phyloP scores from a whole-genome alignment of 1,284 basidiomycete species.

The Cerrena zonata region DNA sequence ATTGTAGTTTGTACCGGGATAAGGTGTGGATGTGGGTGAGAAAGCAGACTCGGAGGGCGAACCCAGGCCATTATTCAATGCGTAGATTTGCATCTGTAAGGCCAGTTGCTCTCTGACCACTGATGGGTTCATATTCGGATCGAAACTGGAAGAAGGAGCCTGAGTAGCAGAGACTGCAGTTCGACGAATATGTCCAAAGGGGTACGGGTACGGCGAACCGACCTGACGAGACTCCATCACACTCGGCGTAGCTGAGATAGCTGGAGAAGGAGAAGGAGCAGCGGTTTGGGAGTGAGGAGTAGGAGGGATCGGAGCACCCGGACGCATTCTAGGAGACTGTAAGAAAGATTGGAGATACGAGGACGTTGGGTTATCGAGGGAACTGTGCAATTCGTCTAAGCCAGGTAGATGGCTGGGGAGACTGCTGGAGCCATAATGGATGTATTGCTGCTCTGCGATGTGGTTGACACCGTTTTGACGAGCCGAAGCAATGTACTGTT shows the following conservation, averaged over 20 bases:
- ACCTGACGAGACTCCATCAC: slow-evolving; percentile 36
- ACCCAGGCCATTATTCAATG: slow-evolving; percentile 57
- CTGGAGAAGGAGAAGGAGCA: slow-evolving; percentile 61
- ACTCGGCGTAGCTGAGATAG: slow-evolving; percentile 40
- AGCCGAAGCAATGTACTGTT: slow-evolving; percentile 9
- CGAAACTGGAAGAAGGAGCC: slow-evolving; percentile 39
- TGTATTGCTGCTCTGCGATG: not conserved
- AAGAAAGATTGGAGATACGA: slow-evolving; percentile 56
- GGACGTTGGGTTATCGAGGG: slow-evolving; percentile 50
- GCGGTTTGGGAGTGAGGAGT: slow-evolving; percentile 69
- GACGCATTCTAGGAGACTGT: slow-evolving; percentile 44
- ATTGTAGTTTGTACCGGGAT: slow-evolving; percentile 52
- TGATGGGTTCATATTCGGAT: slow-evolving; percentile 45
- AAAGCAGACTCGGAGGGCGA: slow-evolving; percentile 64
- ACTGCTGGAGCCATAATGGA: slow-evolving; percentile 18
- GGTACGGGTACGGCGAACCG: slow-evolving; percentile 72
- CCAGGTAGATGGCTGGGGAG: slow-evolving; percentile 17
- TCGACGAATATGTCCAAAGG: slow-evolving; percentile 65
- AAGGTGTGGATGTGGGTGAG: slow-evolving; percentile 66
- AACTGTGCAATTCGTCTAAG: slow-evolving; percentile 47
- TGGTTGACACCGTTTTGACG: not conserved
- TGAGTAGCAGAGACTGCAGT: slow-evolving; percentile 33
- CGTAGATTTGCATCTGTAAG: slow-evolving; percentile 70
- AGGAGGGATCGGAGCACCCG: slow-evolving; percentile 67
- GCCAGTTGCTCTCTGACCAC: slow-evolving; percentile 62